Evolutionary conservation across 2,329 filamentous ascomycete genomes (phyloP).

Genomic region (Cadophora luteo-olivacea): DNA sequence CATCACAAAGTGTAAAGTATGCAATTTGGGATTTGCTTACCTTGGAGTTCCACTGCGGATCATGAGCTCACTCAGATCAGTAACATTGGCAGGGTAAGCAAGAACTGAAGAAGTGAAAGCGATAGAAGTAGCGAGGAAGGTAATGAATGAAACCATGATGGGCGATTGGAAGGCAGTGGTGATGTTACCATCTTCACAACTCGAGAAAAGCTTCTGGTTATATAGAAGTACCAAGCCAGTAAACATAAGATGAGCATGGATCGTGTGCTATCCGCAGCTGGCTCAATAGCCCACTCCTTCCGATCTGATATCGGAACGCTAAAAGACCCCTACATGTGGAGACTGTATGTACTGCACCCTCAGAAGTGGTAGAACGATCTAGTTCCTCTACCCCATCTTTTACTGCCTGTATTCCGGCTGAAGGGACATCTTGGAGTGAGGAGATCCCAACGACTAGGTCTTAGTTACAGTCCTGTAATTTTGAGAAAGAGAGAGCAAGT

Average conservation of each 20-base stretch:
- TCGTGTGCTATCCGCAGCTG: not conserved
- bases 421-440: conserved; percentile 1
- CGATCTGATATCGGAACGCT: conserved; percentile 6
- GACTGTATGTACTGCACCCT: not conserved
- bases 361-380: not conserved
- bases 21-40: not conserved
- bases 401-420: not conserved
- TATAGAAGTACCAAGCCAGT: not conserved
- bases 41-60: conserved; percentile 47
- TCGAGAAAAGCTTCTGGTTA: not conserved
- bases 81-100: conserved; percentile 25
- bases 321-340: not conserved
- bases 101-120: conserved; percentile 31
- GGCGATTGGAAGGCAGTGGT: not conserved
- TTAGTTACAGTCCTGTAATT: conserved; percentile 1
- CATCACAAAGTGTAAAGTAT: no score
- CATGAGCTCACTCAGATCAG: conserved; percentile 13
- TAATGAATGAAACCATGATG: conserved; percentile 35
- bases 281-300: not conserved
- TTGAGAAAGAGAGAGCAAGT: not conserved
- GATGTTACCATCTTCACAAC: not conserved
- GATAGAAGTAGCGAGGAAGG: conserved; percentile 26
- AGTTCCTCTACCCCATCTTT: not conserved
- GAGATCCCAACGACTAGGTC: not conserved
- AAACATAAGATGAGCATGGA: conserved; percentile 7